These are phyloP conservation scores for Saccharomyces kudriavzevii DNA, from an alignment of 805 yeast species.

Conservation along the genomic window DNA sequence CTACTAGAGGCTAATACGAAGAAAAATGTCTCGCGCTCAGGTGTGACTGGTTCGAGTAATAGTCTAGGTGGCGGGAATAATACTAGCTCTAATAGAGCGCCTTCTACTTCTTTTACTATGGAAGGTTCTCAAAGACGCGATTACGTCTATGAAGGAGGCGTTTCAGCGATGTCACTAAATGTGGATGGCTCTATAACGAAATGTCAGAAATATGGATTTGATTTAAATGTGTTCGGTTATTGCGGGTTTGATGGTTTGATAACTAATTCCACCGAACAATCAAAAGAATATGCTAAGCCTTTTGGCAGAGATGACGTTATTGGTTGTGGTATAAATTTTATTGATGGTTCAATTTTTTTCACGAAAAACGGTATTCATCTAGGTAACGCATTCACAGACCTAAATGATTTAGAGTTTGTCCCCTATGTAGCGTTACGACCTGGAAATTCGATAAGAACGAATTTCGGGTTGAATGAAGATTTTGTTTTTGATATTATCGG, in stretches of 20 bases:
- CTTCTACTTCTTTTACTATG: neutral
- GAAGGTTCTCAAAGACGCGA: neutral
- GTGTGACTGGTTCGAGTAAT: neutral
- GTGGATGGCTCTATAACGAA: neutral
- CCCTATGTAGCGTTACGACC: conserved; percentile 40
- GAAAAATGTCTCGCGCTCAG: neutral
- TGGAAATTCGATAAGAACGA: conserved; percentile 30
- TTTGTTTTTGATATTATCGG: conserved; percentile 55
- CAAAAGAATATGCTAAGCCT: conserved; percentile 16
- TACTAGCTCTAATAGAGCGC: neutral
- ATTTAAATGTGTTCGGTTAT: conserved; percentile 23
- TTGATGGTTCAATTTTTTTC: conserved; percentile 54
- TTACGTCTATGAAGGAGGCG: neutral
- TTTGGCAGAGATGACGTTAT: conserved; percentile 56
- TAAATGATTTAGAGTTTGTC: conserved; percentile 34
- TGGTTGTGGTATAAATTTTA: conserved; percentile 78
- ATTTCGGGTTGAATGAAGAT: conserved; percentile 40
- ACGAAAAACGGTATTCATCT: conserved; percentile 72
- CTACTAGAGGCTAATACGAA: neutral
- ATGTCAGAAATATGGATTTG: conserved; percentile 7
- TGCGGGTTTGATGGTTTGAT: conserved; percentile 27
- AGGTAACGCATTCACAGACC: conserved; percentile 46
- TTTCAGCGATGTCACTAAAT: neutral
- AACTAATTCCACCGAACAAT: conserved; percentile 16
- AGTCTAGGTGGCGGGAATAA: neutral